Percentiles rank a stretch among this genome's conserved stretches.
Conservation (phyloP, 805 yeast genomes). For the Myxozyma lipomycoides region DNA sequence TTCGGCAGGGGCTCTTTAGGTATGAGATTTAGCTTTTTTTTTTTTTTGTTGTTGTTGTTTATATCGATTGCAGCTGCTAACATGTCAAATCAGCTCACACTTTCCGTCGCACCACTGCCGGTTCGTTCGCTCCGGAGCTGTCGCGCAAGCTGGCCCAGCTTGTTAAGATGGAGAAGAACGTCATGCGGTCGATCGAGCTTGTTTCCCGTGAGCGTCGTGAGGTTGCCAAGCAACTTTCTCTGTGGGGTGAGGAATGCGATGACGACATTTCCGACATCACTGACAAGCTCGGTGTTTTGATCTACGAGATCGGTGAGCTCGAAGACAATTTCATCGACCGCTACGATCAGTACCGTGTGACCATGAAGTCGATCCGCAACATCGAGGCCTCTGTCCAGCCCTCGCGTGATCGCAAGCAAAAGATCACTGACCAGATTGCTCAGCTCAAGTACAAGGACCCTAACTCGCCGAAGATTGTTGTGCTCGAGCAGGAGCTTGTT, state of each 20-base stretch:
- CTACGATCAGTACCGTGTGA: conserved; percentile 96
- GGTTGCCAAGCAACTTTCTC: conserved; percentile 93
- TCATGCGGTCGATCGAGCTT: conserved; percentile 88
- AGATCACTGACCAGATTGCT: conserved; percentile 96
- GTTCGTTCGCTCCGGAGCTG: conserved; percentile 90
- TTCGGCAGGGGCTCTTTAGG: conserved; percentile 52
- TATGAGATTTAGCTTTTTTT: neutral
- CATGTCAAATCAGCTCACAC: conserved; percentile 26
- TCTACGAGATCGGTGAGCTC: conserved; percentile 94
- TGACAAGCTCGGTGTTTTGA: conserved; percentile 92
- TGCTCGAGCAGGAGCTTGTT: conserved; percentile 95
- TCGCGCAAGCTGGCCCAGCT: conserved; percentile 86
- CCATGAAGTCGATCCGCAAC: conserved; percentile 89
- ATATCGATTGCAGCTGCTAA: neutral
- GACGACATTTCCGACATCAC: conserved; percentile 96
- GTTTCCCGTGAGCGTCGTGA: conserved; percentile 91
- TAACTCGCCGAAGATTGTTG: conserved; percentile 89
- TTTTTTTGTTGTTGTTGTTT: neutral
- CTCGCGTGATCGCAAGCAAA: conserved; percentile 94
- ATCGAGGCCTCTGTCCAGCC: conserved; percentile 98
- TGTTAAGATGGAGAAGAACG: conserved; percentile 94
- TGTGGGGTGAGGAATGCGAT: conserved; percentile 98
- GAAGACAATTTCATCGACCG: conserved; percentile 98
- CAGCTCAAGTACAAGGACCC: conserved; percentile 98
- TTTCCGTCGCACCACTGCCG: conserved; percentile 44